Conservation (phyloP, 768 basidiomycete genomes). For the Chalciporus chontae region DNA sequence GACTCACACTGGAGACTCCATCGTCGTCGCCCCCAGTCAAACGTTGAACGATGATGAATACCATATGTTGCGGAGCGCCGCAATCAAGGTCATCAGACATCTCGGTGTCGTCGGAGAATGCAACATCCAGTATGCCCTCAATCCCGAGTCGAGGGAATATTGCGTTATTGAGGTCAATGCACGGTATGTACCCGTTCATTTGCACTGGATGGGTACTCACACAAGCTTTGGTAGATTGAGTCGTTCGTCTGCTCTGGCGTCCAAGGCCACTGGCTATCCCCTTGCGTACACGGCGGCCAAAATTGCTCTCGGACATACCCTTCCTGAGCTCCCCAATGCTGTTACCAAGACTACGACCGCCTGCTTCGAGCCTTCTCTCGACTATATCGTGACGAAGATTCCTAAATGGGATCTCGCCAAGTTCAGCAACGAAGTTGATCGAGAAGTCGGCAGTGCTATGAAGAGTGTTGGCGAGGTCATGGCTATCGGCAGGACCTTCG, state of each 20-base stretch:
- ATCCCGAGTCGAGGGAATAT: slow-evolving; percentile 89
- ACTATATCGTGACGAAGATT: slow-evolving; percentile 99
- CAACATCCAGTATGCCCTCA: slow-evolving; percentile 97
- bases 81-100: slow-evolving; percentile 92
- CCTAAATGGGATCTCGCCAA: slow-evolving; percentile 99
- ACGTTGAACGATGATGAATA: slow-evolving; percentile 97
- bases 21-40: slow-evolving; percentile 98
- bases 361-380: slow-evolving; percentile 97
- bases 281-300: slow-evolving; percentile 99
- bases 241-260: slow-evolving; percentile 92
- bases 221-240: slow-evolving; percentile 44
- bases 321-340: slow-evolving; percentile 96
- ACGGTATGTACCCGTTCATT: slow-evolving; percentile 42
- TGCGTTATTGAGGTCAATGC: slow-evolving; percentile 99
- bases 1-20: slow-evolving; percentile 98
- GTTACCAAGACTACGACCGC: slow-evolving; percentile 99
- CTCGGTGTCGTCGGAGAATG: slow-evolving; percentile 92
- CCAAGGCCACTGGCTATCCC: slow-evolving; percentile 98
- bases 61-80: slow-evolving; percentile 97
- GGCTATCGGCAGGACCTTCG: slow-evolving; percentile 99
- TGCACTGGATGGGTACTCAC: not conserved
- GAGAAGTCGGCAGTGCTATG: slow-evolving; percentile 96
- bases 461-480: slow-evolving; percentile 99
- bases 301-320: slow-evolving; percentile 94
- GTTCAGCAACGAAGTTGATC: slow-evolving; percentile 90